Base-by-base conservation (phyloP, 441 rosid species). In the Macaranga tanarius region DNA sequence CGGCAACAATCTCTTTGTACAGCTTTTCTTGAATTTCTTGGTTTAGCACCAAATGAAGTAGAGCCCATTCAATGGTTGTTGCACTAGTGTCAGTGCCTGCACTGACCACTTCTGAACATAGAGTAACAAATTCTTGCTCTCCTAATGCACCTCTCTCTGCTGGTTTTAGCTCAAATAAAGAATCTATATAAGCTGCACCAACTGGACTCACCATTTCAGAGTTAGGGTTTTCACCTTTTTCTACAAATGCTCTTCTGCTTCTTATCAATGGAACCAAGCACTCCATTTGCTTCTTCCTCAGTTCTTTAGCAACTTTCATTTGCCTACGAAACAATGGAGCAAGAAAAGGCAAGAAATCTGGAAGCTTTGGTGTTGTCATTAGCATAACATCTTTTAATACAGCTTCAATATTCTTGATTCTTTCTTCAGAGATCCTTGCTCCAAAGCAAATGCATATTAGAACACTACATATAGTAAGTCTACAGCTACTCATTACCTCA, bases 21-120 rank as follows among this genome's bases (percentile, higher is more conserved):
- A 93, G 74, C 57, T 80, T 86, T 16, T 89, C 87, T 71, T 93
- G 98, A 19, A 87, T 85, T 17, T 71, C 84, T 72, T 89, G 95
- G 70, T 92, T 81, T 10, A 70, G 72, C 7, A 93, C 93, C 69
- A 92, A 72, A 75, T 90, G 89, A 62, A 84, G 84, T 66, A 93
- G 60, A 28, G 97, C 93, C 98, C 98, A 93, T 73, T 93, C 97
- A 25, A 83, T 82, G 1, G 91, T 79, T 1, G 96, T 93, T 15
- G 98, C 96, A 34, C 93, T 89, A 0, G 98, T 93, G 23, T 93
- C 98, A 2, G 97, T 93, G 34, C 98, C 98, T 0, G 98, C 98
- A 26, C 90, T 89, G 38, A 93, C 84, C 10, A 83, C 85, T 80
- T 93, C 98, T 13, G 98, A 93, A 77, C 93, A 88, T 0, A 93